Percentiles rank a stretch among this genome's conserved stretches.
Conservation (phyloP, 2,329 filamentous ascomycete genomes). For the Coniochaeta hoffmannii region DNA sequence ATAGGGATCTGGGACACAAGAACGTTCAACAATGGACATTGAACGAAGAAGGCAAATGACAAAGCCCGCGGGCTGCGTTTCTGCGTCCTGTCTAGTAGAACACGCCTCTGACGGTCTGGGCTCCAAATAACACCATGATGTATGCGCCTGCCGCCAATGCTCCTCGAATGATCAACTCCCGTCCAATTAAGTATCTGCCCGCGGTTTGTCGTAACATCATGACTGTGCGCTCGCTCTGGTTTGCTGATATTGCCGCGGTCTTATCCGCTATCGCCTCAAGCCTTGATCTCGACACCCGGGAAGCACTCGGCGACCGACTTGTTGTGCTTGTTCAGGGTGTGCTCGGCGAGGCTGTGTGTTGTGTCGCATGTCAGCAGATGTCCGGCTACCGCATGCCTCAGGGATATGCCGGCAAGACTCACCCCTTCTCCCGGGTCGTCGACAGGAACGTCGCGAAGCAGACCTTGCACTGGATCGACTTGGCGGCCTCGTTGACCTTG, state of each 20-base stretch:
- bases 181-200: neutral
- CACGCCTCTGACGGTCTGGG: neutral
- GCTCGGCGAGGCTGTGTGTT: conserved; percentile 51
- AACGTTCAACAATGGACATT: too few relatives aligned
- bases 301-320: conserved; percentile 68
- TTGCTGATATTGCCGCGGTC: neutral
- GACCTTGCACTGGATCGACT: conserved; percentile 67
- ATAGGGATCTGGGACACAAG: too few relatives aligned
- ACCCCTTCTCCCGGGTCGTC: conserved; percentile 67
- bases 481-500: conserved; percentile 64
- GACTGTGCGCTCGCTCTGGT: neutral
- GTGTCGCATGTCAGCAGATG: conserved; percentile 4
- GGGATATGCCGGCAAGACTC: conserved; percentile 19
- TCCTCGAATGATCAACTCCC: conserved; percentile 5
- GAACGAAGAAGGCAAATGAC: neutral
- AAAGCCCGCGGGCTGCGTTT: neutral
- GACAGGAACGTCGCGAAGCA: conserved; percentile 76
- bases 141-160: conserved; percentile 14
- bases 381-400: neutral
- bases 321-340: conserved; percentile 70
- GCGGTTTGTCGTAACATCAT: neutral
- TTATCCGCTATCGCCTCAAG: neutral
- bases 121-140: conserved; percentile 7
- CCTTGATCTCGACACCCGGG: conserved; percentile 34
- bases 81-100: neutral